Evolutionary conservation across 1,139 yeast species (phyloP).

Genomic region (Candida glucosophila): DNA sequence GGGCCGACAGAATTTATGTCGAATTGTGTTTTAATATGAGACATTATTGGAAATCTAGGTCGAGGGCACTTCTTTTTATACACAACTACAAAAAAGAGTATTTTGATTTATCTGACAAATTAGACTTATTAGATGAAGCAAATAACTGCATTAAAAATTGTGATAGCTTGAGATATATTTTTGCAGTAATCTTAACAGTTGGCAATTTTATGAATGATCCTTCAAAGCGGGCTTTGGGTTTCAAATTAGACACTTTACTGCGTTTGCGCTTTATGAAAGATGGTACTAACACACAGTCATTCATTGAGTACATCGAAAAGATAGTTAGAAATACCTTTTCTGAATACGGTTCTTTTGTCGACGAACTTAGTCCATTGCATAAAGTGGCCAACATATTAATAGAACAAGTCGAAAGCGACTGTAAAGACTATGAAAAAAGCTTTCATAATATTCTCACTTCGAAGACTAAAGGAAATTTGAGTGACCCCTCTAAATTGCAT

Average conservation of each 20-base stretch:
- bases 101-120: constrained; percentile 52
- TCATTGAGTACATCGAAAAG: constrained; percentile 81
- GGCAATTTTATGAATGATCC: constrained; percentile 93
- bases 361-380: constrained; percentile 59
- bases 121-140: constrained; percentile 62
- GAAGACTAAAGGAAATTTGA: constrained; percentile 62
- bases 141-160: constrained; percentile 54
- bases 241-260: constrained; percentile 73
- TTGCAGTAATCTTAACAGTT: constrained; percentile 71
- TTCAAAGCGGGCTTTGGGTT: constrained; percentile 75
- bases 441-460: constrained; percentile 50
- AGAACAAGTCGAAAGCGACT: constrained; percentile 69
- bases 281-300: constrained; percentile 65
- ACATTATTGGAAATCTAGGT: constrained; percentile 79
- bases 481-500: constrained; percentile 59
- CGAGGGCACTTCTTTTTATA: constrained; percentile 63
- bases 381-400: constrained; percentile 62
- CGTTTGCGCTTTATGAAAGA: constrained; percentile 83
- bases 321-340: constrained; percentile 72
- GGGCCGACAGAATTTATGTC: constrained; percentile 75
- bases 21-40: constrained; percentile 72
- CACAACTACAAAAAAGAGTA: constrained; percentile 71
- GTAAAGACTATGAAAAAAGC: constrained; percentile 49
- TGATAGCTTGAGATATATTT: constrained; percentile 52
- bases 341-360: constrained; percentile 65